These are phyloP conservation scores for Nyssa sinensis DNA, from an alignment of 148 eudicot species.

Conservation along the genomic window DNA sequence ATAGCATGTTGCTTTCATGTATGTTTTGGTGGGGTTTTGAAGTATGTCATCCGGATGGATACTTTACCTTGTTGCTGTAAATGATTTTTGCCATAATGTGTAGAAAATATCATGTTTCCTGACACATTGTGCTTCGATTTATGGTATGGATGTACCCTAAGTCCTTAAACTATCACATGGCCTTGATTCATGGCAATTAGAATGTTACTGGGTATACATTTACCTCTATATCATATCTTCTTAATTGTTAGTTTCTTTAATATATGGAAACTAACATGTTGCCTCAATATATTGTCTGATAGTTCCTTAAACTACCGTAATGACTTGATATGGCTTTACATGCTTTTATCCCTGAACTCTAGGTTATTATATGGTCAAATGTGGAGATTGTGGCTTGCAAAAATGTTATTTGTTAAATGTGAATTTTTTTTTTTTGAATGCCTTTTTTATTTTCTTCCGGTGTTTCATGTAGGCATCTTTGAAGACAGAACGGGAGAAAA, in stretches of 20 bases:
- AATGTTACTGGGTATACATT: neutral
- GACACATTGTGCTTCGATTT: too few species aligned
- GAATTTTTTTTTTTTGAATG: too few species aligned
- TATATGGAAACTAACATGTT: neutral
- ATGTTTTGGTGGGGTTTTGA: too few species aligned
- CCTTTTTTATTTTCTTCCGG: neutral
- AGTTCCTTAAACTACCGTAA: neutral
- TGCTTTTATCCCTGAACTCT: neutral
- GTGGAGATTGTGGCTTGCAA: neutral
- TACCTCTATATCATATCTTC: neutral
- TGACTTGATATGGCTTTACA: neutral
- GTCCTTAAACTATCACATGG: neutral
- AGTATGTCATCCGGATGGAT: too few species aligned
- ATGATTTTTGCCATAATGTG: too few species aligned
- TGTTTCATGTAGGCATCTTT: conserved; percentile 45
- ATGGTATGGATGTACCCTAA: neutral
- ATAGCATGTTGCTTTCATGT: too few species aligned
- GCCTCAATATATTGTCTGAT: too few species aligned
- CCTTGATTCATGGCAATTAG: neutral
- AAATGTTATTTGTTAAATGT: neutral
- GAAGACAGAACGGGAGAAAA: conserved; percentile 72
- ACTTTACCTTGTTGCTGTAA: too few species aligned
- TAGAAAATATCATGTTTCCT: too few species aligned
- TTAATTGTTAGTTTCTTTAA: neutral
- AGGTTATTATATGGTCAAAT: too few species aligned